Percentiles rank a stretch among this genome's conserved stretches.
phyloP scores from a whole-genome alignment of 2,329 filamentous ascomycete species.

The Scedosporium aurantiacum region DNA sequence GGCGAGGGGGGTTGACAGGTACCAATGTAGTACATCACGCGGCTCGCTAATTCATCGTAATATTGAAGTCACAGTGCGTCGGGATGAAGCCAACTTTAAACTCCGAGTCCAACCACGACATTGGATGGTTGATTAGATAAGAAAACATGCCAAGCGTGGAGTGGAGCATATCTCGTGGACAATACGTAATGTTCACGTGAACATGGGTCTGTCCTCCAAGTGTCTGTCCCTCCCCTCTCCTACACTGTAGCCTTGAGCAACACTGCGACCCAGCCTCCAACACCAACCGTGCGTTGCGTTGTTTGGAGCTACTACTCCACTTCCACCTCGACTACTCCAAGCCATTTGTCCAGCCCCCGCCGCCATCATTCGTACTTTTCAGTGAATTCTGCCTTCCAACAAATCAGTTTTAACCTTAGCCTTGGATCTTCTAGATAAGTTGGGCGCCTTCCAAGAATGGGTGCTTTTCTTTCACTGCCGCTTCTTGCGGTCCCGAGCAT shows the following conservation, averaged over 20 bases:
- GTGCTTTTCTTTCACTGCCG: slow-evolving; percentile 80
- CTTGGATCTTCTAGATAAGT: neutral
- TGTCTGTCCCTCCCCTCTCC: neutral
- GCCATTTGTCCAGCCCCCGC: no score
- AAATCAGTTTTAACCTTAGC: no score
- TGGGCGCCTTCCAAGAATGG: slow-evolving; percentile 47
- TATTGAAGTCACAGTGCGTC: no score
- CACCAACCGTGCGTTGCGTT: neutral
- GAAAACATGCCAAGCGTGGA: no score
- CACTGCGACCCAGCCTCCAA: neutral
- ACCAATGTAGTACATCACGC: no score
- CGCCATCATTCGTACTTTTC: no score
- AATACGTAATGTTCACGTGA: neutral
- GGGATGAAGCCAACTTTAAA: no score
- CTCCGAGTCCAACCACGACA: no score
- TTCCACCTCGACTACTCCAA: neutral
- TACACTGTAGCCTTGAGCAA: neutral
- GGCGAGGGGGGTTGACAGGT: no score
- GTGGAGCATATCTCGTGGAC: neutral
- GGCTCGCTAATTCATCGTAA: no score
- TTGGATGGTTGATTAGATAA: no score
- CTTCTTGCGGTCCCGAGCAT: slow-evolving; percentile 79
- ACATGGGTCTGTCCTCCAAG: neutral
- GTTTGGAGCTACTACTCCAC: neutral
- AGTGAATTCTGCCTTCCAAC: no score